These are phyloP conservation scores for thale cress (Arabidopsis thaliana) DNA, from an alignment of 345 rosid genomes.

Conservation along the genomic window TAIR10.1 NC_003071.7:1445001-1445500, in stretches of 20 bases:
- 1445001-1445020: constrained; percentile 4
- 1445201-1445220: constrained; percentile 15
- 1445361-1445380: constrained; percentile 18
- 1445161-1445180: constrained; percentile 22
- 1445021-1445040: constrained; percentile 23
- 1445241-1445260: constrained; percentile 3
- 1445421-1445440: constrained; percentile 36
- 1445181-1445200: constrained; percentile 32
- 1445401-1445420: constrained; percentile 46
- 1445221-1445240: constrained; percentile 26
- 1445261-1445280: constrained; percentile 12
- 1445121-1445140: constrained; percentile 35
- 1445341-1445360: not conserved
- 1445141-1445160: constrained; percentile 21
- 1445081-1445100: constrained; percentile 37
- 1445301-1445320: not conserved
- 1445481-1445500: constrained; percentile 76
- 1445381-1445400: constrained; percentile 17
- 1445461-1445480: constrained; percentile 57
- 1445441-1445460: constrained; percentile 66
- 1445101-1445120: constrained; percentile 44
- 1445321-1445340: constrained; percentile 29
- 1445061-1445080: constrained; percentile 37
- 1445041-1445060: constrained; percentile 37
- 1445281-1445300: constrained; percentile 17